Conservation (phyloP, 2,329 filamentous ascomycete genomes). For the Seiridium unicorne region DNA sequence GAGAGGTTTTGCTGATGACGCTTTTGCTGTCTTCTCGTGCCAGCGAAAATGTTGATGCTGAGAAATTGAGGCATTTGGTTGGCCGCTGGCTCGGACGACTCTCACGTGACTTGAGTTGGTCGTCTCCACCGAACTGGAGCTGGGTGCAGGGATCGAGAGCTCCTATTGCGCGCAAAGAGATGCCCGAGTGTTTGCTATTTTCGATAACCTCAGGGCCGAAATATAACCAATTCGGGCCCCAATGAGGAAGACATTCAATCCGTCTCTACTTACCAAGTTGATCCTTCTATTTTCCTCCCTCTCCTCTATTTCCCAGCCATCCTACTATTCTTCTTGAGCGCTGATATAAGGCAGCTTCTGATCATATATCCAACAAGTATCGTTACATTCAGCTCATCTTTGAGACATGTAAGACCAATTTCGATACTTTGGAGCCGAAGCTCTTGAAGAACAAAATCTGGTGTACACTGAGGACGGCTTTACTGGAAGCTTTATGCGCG, state of each 20-base stretch:
- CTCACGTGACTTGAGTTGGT: slow-evolving; percentile 24
- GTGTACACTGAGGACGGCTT: neutral
- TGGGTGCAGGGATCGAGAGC: neutral
- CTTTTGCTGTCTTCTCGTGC: slow-evolving; percentile 34
- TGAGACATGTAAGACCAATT: too few relatives aligned
- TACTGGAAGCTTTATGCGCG: neutral
- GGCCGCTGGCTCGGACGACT: slow-evolving; percentile 26
- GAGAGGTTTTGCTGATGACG: slow-evolving; percentile 28
- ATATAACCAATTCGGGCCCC: too few relatives aligned
- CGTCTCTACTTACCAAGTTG: neutral
- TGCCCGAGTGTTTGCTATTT: neutral
- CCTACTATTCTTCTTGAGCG: neutral
- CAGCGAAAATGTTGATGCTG: slow-evolving; percentile 34
- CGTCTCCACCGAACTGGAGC: slow-evolving; percentile 8
- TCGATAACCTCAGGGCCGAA: too few relatives aligned
- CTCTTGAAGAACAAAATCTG: too few relatives aligned
- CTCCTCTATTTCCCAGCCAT: neutral
- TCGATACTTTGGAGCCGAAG: too few relatives aligned
- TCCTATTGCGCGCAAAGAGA: too few relatives aligned
- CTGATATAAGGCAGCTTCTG: too few relatives aligned
- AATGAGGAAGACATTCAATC: too few relatives aligned
- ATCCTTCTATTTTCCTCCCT: neutral
- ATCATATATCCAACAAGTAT: too few relatives aligned
- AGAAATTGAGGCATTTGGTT: slow-evolving; percentile 47
- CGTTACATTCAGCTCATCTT: too few relatives aligned